Evolutionary conservation across 1,139 yeast species (phyloP).

Genomic region (Lodderomyces parapsilosis): DNA sequence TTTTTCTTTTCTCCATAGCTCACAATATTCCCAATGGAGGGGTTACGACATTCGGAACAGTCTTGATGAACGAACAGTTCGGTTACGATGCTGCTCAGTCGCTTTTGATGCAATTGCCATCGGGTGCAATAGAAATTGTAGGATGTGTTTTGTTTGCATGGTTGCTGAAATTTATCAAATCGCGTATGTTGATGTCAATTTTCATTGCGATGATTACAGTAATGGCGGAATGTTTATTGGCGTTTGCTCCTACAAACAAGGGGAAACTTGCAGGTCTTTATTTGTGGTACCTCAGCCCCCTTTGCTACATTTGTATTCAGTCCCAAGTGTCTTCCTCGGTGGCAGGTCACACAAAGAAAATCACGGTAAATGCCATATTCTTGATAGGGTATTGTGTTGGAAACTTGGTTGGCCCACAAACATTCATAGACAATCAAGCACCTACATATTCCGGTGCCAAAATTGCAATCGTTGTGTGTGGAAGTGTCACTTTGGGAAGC

Average conservation of each 20-base stretch:
- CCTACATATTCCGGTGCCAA: constrained; percentile 53
- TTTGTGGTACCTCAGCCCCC: constrained; percentile 25
- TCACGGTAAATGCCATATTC: constrained; percentile 56
- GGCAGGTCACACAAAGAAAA: constrained; percentile 70
- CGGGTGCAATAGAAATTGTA: constrained; percentile 38
- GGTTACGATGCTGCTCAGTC: constrained; percentile 35
- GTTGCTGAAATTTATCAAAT: constrained; percentile 24
- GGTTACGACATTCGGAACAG: constrained; percentile 42
- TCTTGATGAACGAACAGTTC: constrained; percentile 43
- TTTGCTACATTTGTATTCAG: constrained; percentile 48
- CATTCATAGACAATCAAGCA: constrained; percentile 52
- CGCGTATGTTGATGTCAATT: constrained; percentile 46
- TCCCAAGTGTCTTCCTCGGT: constrained; percentile 56
- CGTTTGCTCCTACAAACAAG: constrained; percentile 36
- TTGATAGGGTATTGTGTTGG: constrained; percentile 68
- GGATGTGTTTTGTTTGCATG: constrained; percentile 41
- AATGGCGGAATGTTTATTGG: constrained; percentile 46
- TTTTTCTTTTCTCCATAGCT: constrained; percentile 18
- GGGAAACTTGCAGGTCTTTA: constrained; percentile 46
- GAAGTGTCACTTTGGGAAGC: constrained; percentile 22
- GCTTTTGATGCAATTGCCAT: constrained; percentile 33
- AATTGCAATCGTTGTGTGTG: constrained; percentile 33
- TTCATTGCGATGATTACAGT: constrained; percentile 35
- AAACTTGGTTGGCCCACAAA: constrained; percentile 70
- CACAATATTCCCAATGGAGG: constrained; percentile 41